A percentile compares a stretch with the other conserved stretches of the same genome.
Evolutionary conservation across 2,329 filamentous ascomycete species (phyloP).

Genomic region (Tolypocladium pustulatum): DNA sequence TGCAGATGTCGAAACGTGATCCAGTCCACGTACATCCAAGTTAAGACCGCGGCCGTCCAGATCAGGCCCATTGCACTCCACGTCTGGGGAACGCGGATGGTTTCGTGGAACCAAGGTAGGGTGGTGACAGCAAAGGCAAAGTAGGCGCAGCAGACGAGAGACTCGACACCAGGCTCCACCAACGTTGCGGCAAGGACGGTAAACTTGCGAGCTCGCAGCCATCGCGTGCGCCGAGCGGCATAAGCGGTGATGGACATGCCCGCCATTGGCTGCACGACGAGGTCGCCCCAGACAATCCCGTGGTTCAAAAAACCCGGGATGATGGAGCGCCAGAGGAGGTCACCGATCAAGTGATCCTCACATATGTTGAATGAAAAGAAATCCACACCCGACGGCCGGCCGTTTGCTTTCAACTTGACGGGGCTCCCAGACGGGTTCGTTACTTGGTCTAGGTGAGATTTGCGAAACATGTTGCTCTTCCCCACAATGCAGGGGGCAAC

Average conservation of each 20-base stretch:
- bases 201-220: constrained; percentile 90
- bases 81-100: constrained; percentile 45
- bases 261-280: constrained; percentile 82
- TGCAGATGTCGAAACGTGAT: constrained; percentile 65
- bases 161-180: constrained; percentile 87
- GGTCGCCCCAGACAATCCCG: constrained; percentile 70
- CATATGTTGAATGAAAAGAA: constrained; percentile 95
- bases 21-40: constrained; percentile 72
- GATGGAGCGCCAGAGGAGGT: constrained; percentile 71
- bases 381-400: constrained; percentile 61
- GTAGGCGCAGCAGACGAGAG: constrained; percentile 72
- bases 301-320: constrained; percentile 65
- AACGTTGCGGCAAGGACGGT: constrained; percentile 82
- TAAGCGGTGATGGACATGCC: constrained; percentile 71
- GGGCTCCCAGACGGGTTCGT: constrained; percentile 40
- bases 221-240: constrained; percentile 70
- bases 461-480: constrained; percentile 98
- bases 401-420: constrained; percentile 25
- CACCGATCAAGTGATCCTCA: constrained; percentile 93
- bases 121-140: constrained; percentile 71
- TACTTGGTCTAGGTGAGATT: constrained; percentile 73
- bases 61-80: constrained; percentile 56
- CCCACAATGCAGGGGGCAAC: constrained; percentile 90
- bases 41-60: constrained; percentile 54
- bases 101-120: constrained; percentile 49